Conservation (phyloP, 495 filamentous ascomycete species). For the Penicillium robsamsonii region DNA sequence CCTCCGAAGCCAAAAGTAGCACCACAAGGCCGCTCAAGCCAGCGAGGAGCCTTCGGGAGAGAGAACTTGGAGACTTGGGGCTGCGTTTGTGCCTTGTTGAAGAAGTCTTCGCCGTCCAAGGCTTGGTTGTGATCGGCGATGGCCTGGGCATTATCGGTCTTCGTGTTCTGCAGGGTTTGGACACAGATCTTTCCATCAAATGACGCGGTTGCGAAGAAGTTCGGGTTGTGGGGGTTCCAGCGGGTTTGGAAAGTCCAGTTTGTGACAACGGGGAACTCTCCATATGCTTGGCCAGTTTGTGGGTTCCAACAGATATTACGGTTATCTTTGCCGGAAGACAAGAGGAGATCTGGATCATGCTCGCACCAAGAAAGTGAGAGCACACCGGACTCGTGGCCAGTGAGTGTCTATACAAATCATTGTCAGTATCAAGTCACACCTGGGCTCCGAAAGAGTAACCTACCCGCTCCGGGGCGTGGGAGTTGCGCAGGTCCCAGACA, state of each 20-base stretch:
- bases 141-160: constrained; percentile 47
- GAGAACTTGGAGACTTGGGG: constrained; percentile 87
- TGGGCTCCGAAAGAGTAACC: constrained; percentile 5
- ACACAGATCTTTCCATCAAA: constrained; percentile 95
- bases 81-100: constrained; percentile 86
- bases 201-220: constrained; percentile 86
- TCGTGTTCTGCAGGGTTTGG: constrained; percentile 89
- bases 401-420: constrained; percentile 54
- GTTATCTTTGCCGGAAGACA: constrained; percentile 97
- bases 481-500: constrained; percentile 94
- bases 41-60: constrained; percentile 80
- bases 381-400: constrained; percentile 88
- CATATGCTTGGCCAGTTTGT: constrained; percentile 77
- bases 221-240: constrained; percentile 92
- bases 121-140: constrained; percentile 60
- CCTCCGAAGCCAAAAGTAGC: constrained; percentile 96
- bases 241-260: constrained; percentile 98
- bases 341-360: constrained; percentile 84
- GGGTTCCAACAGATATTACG: constrained; percentile 95
- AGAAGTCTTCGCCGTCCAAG: constrained; percentile 93
- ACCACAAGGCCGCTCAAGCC: constrained; percentile 81
- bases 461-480: constrained; percentile 85
- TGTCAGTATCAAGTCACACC: constrained; percentile 7
- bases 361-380: constrained; percentile 94
- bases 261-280: constrained; percentile 94